Base-by-base conservation (phyloP, 805 yeast genomes). In the Nematodospora valgi region DNA sequence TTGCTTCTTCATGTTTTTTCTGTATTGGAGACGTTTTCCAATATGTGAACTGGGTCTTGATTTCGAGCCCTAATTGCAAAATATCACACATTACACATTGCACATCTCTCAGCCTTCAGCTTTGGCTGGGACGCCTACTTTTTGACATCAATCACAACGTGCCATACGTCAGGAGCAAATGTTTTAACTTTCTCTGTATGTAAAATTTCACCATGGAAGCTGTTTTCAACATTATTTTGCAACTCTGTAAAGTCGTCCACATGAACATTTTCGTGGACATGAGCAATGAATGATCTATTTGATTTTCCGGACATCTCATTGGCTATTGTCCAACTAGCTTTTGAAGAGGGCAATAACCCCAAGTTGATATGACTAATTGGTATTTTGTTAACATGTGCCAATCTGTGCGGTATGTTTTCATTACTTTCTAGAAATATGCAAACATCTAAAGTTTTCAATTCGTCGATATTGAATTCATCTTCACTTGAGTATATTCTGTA, bases 141-240 rank as follows among this genome's bases (percentile, higher is more conserved):
- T 12, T 34, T 23, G 4, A 41, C 32, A 32, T 64, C 70, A 12
- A 57, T 42, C 4, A 85, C 84, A 2, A 84, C 62, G 46, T 86
- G 96, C 81, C 85, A 81, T 2, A 87, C 78, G 32, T 82, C 91
- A 0, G 96, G 96, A 0, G 95, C 94, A 67, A 80, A 86, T 0
- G 91, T 83, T 59, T 86, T 87, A 37, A 87, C 84, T 45, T 64
- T 73, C 43, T 83, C 86, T 7, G 80, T 40, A 40, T 76, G 79
- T 1, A 47, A 7, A 8, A 56, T 57, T 5, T 30, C 37, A 1
- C 51, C 44, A 5, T 27, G 22, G 5, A 27, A 21, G 3, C 14
- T n/a, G 7, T 12, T 40, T 18, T 29, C 35, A 20, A 65, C 47
- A 11, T 33, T 33, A 2, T 14, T 4, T 2, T 29, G 27, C 3